These are phyloP conservation scores for Diplogelasinospora grovesii DNA, from an alignment of 495 filamentous ascomycete genomes.

Conservation along the genomic window DNA sequence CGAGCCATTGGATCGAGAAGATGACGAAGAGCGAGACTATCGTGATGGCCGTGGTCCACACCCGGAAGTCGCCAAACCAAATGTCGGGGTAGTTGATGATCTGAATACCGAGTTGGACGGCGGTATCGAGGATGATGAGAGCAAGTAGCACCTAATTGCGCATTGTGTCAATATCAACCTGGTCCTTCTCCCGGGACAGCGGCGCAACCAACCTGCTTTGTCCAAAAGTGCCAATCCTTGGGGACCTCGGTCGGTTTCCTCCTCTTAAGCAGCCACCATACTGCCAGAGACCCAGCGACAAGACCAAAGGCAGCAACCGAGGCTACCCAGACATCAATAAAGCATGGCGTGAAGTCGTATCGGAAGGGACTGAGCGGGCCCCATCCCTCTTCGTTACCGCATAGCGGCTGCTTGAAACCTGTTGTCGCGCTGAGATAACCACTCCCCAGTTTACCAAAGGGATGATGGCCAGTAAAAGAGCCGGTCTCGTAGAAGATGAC, in stretches of 20 bases:
- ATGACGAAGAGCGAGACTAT: constrained; percentile 74
- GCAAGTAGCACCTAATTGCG: constrained; percentile 56
- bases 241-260: constrained; percentile 60
- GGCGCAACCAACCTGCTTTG: constrained; percentile 66
- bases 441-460: constrained; percentile 30
- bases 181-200: not conserved
- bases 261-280: constrained; percentile 55
- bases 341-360: constrained; percentile 95
- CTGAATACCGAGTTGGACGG: constrained; percentile 70
- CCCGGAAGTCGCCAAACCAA: constrained; percentile 78
- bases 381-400: constrained; percentile 87
- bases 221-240: constrained; percentile 94
- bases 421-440: constrained; percentile 41
- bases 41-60: constrained; percentile 78
- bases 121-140: constrained; percentile 59
- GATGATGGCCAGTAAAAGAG: constrained; percentile 46
- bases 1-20: constrained; percentile 82
- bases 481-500: constrained; percentile 42
- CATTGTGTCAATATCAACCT: not conserved
- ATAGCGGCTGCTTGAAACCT: constrained; percentile 58
- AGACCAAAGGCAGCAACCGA: constrained; percentile 71
- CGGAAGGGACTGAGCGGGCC: constrained; percentile 77
- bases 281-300: constrained; percentile 63
- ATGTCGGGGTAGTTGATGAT: constrained; percentile 60
- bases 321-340: constrained; percentile 79